Conservation (phyloP, 768 basidiomycete species). For the Tephrocybe sp. region DNA sequence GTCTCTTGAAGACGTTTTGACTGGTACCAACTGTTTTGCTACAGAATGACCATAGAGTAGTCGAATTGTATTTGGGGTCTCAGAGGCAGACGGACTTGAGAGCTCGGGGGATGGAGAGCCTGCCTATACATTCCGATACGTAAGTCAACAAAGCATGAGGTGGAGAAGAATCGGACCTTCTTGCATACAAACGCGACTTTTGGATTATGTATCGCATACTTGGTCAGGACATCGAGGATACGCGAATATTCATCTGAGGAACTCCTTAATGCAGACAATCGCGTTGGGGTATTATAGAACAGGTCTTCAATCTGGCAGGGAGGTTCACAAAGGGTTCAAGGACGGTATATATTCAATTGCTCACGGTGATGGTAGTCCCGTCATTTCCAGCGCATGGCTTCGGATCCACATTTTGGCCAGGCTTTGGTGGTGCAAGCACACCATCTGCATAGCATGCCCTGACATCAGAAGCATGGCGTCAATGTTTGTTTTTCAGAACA, state of each 20-base stretch:
- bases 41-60: conserved; percentile 80
- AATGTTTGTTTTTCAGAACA: neutral
- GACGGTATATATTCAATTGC: conserved; percentile 22
- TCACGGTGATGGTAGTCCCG: conserved; percentile 84
- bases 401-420: conserved; percentile 72
- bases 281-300: conserved; percentile 90
- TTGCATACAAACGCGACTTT: conserved; percentile 87
- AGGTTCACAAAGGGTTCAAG: neutral
- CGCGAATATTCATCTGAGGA: conserved; percentile 89
- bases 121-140: conserved; percentile 47
- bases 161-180: conserved; percentile 56
- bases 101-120: conserved; percentile 78
- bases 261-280: conserved; percentile 81
- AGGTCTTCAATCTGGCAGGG: conserved; percentile 82
- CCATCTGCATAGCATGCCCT: conserved; percentile 89
- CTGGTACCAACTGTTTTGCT: conserved; percentile 69
- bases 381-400: conserved; percentile 94
- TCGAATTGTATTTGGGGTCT: conserved; percentile 68
- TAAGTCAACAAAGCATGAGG: neutral
- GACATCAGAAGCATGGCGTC: conserved; percentile 5
- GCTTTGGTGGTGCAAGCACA: conserved; percentile 63
- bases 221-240: conserved; percentile 89
- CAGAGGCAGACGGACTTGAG: conserved; percentile 72
- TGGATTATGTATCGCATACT: conserved; percentile 94
- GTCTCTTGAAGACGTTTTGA: conserved; percentile 34